phyloP scores from a whole-genome alignment of 1,139 yeast genomes.

The Hemisphaericaspora lyxosophila region DNA sequence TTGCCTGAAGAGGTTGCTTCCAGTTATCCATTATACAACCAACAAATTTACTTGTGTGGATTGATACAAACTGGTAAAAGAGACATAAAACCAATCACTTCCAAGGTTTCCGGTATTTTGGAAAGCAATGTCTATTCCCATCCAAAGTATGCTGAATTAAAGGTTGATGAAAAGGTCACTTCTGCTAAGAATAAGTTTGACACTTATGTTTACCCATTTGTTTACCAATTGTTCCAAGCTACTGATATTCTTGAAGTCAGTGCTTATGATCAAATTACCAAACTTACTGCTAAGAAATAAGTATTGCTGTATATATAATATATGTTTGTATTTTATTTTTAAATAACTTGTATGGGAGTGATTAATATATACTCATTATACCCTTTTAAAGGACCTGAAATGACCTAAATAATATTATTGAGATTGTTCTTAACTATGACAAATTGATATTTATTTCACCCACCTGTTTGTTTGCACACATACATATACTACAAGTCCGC shows the following conservation, averaged over 20 bases:
- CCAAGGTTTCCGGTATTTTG: slow-evolving; percentile 28
- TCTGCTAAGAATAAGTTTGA: slow-evolving; percentile 18
- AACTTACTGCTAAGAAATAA: slow-evolving; percentile 10
- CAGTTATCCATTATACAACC: slow-evolving; percentile 40
- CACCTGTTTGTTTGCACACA: no score
- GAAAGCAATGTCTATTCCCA: slow-evolving; percentile 40
- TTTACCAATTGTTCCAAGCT: slow-evolving; percentile 26
- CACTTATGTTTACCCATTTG: slow-evolving; percentile 26
- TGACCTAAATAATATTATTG: no score
- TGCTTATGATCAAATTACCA: slow-evolving; percentile 18
- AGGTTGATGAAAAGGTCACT: slow-evolving; percentile 30
- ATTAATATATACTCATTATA: neutral
- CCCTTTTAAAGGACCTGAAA: neutral
- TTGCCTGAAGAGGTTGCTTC: slow-evolving; percentile 30
- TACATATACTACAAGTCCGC: no score
- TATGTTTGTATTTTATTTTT: neutral
- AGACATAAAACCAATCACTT: slow-evolving; percentile 33
- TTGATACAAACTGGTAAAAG: slow-evolving; percentile 31
- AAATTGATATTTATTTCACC: no score
- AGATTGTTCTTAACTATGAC: no score
- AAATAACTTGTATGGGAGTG: neutral
- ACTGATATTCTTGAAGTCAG: slow-evolving; percentile 28
- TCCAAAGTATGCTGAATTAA: slow-evolving; percentile 34
- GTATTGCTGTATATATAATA: neutral
- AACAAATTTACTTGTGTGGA: slow-evolving; percentile 31